These are phyloP conservation scores for Flaveria ramosissima DNA, from an alignment of 129 eudicot genomes.

Conservation along the genomic window DNA sequence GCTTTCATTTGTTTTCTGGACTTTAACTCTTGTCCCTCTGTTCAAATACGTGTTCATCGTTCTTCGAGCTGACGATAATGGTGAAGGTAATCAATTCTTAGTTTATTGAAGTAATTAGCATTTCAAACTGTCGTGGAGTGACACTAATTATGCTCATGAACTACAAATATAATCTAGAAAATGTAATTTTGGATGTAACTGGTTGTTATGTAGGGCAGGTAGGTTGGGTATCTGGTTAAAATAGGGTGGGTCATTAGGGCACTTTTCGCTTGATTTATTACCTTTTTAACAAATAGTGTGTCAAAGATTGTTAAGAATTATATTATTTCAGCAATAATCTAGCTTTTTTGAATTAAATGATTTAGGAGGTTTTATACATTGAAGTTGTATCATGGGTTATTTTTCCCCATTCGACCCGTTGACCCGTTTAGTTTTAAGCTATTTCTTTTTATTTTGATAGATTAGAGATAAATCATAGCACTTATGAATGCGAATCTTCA, in stretches of 20 bases:
- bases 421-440: background rate
- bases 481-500: conserved; percentile 1
- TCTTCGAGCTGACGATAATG: conserved; percentile 82
- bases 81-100: conserved; percentile 53
- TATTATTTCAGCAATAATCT: background rate
- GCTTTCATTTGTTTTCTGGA: conserved; percentile 82
- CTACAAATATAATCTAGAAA: background rate
- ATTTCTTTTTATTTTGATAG: background rate
- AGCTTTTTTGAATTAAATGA: background rate
- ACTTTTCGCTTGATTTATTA: background rate
- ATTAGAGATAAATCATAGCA: background rate
- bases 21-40: conserved; percentile 72
- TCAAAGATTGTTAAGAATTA: background rate
- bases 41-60: conserved; percentile 82
- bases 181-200: conserved; percentile 8
- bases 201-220: background rate
- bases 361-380: background rate
- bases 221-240: background rate
- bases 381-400: background rate
- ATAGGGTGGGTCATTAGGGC: background rate
- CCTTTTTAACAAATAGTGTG: background rate
- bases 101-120: background rate
- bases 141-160: conserved; percentile 6
- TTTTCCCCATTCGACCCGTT: background rate
- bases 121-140: background rate